These are phyloP conservation scores for Marvania coccoides DNA, from an alignment of 139 green algal species.

Conservation along the genomic window DNA sequence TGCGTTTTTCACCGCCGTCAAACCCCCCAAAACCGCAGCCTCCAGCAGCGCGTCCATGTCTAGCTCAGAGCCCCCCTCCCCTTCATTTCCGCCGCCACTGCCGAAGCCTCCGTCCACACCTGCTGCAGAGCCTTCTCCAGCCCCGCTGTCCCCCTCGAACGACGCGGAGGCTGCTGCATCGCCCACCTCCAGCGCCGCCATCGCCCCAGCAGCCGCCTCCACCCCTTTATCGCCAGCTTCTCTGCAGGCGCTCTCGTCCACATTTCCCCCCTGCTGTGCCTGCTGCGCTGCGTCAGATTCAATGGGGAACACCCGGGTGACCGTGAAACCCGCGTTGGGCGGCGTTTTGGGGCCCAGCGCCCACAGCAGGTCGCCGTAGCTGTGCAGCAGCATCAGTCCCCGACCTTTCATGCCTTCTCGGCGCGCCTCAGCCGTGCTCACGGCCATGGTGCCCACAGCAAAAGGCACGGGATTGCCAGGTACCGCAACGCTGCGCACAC, in stretches of 20 bases:
- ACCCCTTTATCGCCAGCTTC: background rate
- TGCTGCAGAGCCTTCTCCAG: background rate
- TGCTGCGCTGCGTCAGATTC: background rate
- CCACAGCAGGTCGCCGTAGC: conserved; percentile 27
- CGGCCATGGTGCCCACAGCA: conserved; percentile 24
- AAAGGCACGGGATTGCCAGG: conserved; percentile 27
- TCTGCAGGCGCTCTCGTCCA: background rate
- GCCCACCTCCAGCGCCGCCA: background rate
- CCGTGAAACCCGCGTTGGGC: conserved; percentile 26
- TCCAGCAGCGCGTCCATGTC: conserved; percentile 18
- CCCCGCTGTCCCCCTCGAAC: background rate
- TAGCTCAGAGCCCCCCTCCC: background rate
- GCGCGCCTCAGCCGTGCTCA: conserved; percentile 12
- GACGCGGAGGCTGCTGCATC: background rate
- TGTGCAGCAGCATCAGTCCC: conserved; percentile 17
- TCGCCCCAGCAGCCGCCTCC: background rate
- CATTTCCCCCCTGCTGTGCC: background rate
- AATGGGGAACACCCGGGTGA: background rate
- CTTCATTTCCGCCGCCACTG: background rate
- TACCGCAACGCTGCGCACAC: conserved; percentile 5
- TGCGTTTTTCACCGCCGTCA: background rate
- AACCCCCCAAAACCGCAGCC: conserved; percentile 2
- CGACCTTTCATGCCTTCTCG: conserved; percentile 19
- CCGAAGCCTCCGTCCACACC: too few relatives aligned
- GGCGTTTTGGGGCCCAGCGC: conserved; percentile 7